Evolutionary conservation across 2,329 filamentous ascomycete genomes (phyloP).

Genomic region (Hypocrella siamensis): DNA sequence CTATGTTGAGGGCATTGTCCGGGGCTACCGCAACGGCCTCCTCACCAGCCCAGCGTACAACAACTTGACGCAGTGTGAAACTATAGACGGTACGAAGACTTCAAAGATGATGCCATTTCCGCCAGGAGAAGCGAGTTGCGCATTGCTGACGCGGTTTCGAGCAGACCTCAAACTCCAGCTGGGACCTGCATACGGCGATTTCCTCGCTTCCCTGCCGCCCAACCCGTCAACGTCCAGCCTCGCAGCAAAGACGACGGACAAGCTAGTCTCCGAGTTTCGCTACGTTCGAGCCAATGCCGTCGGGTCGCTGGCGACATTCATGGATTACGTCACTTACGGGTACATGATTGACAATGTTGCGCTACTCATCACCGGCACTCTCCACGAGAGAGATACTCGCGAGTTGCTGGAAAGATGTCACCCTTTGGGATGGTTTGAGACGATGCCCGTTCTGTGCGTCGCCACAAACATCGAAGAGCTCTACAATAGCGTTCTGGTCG

Average conservation of each 20-base stretch:
- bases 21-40: slow-evolving; percentile 89
- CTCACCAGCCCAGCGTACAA: slow-evolving; percentile 81
- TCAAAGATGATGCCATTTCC: no score
- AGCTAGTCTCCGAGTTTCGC: slow-evolving; percentile 92
- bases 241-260: slow-evolving; percentile 90
- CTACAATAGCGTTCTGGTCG: slow-evolving; percentile 94
- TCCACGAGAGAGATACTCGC: slow-evolving; percentile 92
- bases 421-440: slow-evolving; percentile 96
- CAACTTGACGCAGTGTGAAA: slow-evolving; percentile 96
- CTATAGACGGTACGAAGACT: slow-evolving; percentile 60
- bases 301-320: slow-evolving; percentile 81
- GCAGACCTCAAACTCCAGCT: slow-evolving; percentile 95
- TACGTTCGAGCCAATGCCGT: slow-evolving; percentile 91
- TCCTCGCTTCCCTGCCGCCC: slow-evolving; percentile 80
- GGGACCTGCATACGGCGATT: slow-evolving; percentile 91
- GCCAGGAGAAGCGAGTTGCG: neutral
- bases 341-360: slow-evolving; percentile 99
- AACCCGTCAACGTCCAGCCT: slow-evolving; percentile 94
- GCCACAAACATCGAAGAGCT: slow-evolving; percentile 97
- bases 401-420: slow-evolving; percentile 93
- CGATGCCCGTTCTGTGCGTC: slow-evolving; percentile 93
- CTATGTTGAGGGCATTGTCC: slow-evolving; percentile 94
- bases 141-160: neutral
- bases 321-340: slow-evolving; percentile 96
- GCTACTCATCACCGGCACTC: slow-evolving; percentile 89